phyloP scores from a whole-genome alignment of 169 alveolate genomes.

The Prorocentrum cordatum region DNA sequence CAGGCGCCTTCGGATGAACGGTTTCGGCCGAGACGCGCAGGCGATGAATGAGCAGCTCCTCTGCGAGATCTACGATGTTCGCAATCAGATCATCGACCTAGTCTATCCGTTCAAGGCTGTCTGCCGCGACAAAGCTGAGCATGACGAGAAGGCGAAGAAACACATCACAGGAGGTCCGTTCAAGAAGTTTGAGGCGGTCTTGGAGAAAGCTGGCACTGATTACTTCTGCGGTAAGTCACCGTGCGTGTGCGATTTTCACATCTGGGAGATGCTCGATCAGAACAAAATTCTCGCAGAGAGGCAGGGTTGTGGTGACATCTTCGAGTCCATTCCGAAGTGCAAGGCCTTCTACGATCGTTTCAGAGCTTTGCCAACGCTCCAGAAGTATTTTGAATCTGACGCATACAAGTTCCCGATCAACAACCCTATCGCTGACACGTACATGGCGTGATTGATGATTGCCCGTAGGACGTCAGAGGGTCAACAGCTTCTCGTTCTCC shows the following conservation, averaged over 20 bases:
- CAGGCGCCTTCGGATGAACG: too few relatives aligned
- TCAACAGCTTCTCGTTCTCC: too few relatives aligned
- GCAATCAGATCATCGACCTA: slow-evolving; percentile 26
- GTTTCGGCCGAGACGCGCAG: too few relatives aligned
- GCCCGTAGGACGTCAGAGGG: too few relatives aligned
- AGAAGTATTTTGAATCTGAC: slow-evolving; percentile 28
- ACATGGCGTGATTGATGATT: too few relatives aligned
- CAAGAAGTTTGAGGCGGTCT: not conserved
- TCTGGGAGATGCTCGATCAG: slow-evolving; percentile 63
- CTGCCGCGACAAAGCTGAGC: not conserved
- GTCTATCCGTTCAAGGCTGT: slow-evolving; percentile 32
- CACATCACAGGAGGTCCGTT: not conserved
- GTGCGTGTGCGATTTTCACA: slow-evolving; percentile 30
- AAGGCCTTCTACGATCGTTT: slow-evolving; percentile 50
- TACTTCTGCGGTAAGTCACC: slow-evolving; percentile 3
- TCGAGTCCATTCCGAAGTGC: slow-evolving; percentile 54
- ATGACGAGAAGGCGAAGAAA: not conserved
- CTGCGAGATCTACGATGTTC: slow-evolving; percentile 35
- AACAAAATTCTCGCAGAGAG: slow-evolving; percentile 33
- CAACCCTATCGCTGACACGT: too few relatives aligned
- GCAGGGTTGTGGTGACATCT: not conserved
- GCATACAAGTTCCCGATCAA: slow-evolving; percentile 2
- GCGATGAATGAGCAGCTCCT: slow-evolving; percentile 17
- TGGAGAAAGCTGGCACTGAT: not conserved
- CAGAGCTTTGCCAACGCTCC: slow-evolving; percentile 55